Evolutionary conservation across 2,329 filamentous ascomycete species (phyloP).

Genomic region (Biscogniauxia mediterranea): DNA sequence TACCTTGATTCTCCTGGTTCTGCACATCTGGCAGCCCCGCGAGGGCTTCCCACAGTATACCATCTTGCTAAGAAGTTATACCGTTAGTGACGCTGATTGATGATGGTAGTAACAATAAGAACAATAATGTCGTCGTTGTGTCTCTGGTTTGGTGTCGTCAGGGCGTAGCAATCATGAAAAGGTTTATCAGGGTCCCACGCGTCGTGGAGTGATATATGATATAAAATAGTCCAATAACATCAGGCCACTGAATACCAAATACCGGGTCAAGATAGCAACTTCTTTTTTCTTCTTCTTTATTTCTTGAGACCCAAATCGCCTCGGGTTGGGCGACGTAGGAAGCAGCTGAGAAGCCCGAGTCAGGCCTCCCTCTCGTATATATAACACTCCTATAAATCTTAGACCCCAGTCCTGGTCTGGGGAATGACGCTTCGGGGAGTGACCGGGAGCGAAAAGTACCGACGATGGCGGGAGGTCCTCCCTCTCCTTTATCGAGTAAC

Average conservation of each 20-base stretch:
- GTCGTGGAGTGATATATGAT: no score
- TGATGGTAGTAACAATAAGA: no score
- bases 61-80: conserved; percentile 41
- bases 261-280: background rate
- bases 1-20: conserved; percentile 72
- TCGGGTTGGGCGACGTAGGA: background rate
- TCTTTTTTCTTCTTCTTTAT: no score
- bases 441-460: background rate
- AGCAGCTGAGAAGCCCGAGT: background rate
- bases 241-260: background rate
- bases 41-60: conserved; percentile 67
- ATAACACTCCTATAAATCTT: background rate
- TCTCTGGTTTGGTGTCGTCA: background rate
- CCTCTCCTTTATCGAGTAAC: background rate
- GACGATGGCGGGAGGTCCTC: background rate
- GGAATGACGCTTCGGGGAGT: background rate
- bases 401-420: background rate
- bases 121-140: no score
- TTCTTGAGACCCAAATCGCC: background rate
- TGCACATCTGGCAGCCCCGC: conserved; percentile 71
- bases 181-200: background rate
- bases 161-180: background rate
- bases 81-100: no score
- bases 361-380: background rate
- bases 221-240: background rate